These are phyloP conservation scores for Paramecium octaurelia DNA, from an alignment of 73 alveolate species.

Conservation along the genomic window DNA sequence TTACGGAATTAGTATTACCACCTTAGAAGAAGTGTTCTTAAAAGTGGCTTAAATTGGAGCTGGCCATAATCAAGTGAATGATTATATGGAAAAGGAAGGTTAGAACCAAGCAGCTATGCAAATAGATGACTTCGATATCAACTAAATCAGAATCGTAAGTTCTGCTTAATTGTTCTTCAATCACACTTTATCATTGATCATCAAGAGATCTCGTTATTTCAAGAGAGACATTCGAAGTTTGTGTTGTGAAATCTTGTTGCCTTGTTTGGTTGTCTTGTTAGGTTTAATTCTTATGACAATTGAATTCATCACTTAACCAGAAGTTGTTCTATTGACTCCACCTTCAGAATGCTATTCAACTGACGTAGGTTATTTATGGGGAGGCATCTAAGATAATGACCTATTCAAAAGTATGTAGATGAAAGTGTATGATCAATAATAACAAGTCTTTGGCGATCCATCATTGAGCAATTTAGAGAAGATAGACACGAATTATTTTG, in stretches of 20 bases:
- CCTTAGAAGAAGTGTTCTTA: conserved; percentile 97
- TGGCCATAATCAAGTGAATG: conserved; percentile 11
- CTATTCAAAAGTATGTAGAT: neutral
- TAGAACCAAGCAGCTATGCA: neutral
- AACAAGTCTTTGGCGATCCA: neutral
- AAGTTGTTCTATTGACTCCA: conserved; percentile 43
- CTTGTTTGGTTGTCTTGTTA: conserved; percentile 76
- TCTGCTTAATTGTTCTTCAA: conserved; percentile 54
- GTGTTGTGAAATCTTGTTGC: conserved; percentile 85
- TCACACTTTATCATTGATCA: conserved; percentile 77
- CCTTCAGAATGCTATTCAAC: neutral
- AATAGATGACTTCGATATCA: conserved; percentile 47
- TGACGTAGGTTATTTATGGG: neutral
- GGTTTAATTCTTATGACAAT: conserved; percentile 79
- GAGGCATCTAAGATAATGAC: neutral
- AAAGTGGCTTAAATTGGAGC: conserved; percentile 74
- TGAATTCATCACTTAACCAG: conserved; percentile 64
- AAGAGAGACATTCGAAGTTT: conserved; percentile 84
- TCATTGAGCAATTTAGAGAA: neutral
- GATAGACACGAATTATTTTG: neutral
- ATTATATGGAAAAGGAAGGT: neutral
- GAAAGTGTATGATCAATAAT: neutral
- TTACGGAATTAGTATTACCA: conserved; percentile 88
- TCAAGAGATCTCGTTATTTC: conserved; percentile 76
- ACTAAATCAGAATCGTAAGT: conserved; percentile 48